Conservation (phyloP, 306 rosid genomes). For the Malus sieversii region DNA sequence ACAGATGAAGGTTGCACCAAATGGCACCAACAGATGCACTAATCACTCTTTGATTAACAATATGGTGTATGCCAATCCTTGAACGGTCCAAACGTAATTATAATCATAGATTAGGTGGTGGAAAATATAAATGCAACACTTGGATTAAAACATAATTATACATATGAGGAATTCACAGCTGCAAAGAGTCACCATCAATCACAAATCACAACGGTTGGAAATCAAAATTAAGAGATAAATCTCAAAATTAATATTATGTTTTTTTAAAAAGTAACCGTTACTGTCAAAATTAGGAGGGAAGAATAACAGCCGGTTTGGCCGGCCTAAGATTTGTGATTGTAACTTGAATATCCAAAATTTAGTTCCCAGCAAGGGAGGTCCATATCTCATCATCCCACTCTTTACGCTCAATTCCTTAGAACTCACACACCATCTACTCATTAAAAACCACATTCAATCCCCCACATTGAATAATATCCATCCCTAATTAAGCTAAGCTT, state of each 20-base stretch:
- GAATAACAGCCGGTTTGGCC: slow-evolving; percentile 45
- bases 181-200: background rate
- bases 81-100: background rate
- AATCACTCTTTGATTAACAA: background rate
- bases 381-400: slow-evolving; percentile 23
- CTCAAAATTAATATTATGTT: background rate
- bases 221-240: background rate
- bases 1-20: slow-evolving; percentile 7
- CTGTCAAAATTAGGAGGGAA: slow-evolving; percentile 29
- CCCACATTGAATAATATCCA: background rate
- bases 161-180: background rate
- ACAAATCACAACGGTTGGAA: background rate
- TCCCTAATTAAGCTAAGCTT: background rate
- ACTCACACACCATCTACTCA: slow-evolving; percentile 17
- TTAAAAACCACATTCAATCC: slow-evolving; percentile 18
- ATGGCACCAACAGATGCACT: slow-evolving; percentile 11
- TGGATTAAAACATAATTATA: background rate
- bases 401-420: slow-evolving; percentile 57
- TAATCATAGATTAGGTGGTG: slow-evolving; percentile 12
- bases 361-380: slow-evolving; percentile 41
- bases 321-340: slow-evolving; percentile 17
- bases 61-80: background rate
- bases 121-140: background rate
- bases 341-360: slow-evolving; percentile 5
- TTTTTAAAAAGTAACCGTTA: slow-evolving; percentile 24